These are phyloP conservation scores for Naganishia friedmannii DNA, from an alignment of 768 basidiomycete species.

Conservation along the genomic window DNA sequence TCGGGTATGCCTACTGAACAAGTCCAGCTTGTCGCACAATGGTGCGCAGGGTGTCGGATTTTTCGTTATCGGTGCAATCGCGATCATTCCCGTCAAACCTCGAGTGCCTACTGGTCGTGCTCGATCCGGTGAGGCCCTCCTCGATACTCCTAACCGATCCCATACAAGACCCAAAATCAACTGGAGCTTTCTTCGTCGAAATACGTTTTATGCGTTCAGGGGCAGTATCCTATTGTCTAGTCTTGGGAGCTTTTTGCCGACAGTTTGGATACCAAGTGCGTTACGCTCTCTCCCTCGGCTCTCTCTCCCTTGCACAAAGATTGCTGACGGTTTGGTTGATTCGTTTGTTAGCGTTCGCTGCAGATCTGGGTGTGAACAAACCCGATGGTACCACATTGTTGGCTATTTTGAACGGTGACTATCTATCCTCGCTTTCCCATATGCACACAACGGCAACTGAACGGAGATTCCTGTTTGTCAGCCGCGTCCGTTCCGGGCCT, in stretches of 20 bases:
- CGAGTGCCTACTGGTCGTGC: conserved; percentile 37
- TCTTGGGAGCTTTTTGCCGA: conserved; percentile 45
- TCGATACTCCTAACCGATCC: not conserved
- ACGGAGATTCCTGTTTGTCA: conserved; percentile 2
- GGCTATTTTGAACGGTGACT: conserved; percentile 46
- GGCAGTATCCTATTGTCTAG: conserved; percentile 39
- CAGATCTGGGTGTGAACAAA: conserved; percentile 36
- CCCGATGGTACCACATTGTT: conserved; percentile 43
- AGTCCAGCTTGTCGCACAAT: no score
- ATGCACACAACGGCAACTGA: no score
- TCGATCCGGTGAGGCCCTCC: conserved; percentile 1
- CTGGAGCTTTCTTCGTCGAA: conserved; percentile 24
- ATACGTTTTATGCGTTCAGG: conserved; percentile 34
- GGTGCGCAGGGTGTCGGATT: conserved; percentile 41
- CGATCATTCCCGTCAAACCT: conserved; percentile 40
- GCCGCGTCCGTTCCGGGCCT: conserved; percentile 46
- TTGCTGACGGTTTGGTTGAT: not conserved
- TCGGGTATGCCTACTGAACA: no score
- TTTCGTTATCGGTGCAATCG: conserved; percentile 30
- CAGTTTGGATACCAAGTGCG: conserved; percentile 42
- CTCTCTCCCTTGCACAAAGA: not conserved
- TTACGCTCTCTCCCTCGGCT: not conserved
- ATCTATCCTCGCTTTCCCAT: no score
- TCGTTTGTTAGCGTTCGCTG: conserved; percentile 40
- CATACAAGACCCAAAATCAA: conserved; percentile 3